A percentile compares a stretch with the other conserved stretches of the same genome.
Conservation (phyloP, 2,329 filamentous ascomycete species). For the Hymenoscyphus fructigenus region DNA sequence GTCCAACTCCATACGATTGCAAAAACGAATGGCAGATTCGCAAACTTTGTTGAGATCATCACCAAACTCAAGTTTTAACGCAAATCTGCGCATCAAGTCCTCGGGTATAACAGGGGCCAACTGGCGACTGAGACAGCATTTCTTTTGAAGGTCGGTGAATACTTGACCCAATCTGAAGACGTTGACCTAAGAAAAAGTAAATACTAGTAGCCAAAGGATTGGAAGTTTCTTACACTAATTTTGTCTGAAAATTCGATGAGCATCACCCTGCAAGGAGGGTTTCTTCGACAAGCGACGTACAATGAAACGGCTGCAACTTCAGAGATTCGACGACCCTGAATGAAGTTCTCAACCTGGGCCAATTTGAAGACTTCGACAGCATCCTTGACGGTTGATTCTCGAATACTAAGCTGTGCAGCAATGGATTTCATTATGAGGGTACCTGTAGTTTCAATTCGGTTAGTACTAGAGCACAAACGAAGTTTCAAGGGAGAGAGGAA, state of each 20-base stretch:
- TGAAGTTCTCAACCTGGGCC: constrained; percentile 72
- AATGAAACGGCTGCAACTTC: constrained; percentile 89
- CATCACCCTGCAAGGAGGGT: constrained; percentile 72
- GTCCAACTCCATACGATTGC: constrained; percentile 91
- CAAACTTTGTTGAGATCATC: constrained; percentile 79
- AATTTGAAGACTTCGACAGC: constrained; percentile 75
- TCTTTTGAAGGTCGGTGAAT: constrained; percentile 79
- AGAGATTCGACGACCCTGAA: constrained; percentile 80
- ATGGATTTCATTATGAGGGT: constrained; percentile 61
- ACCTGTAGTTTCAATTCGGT: constrained; percentile 21
- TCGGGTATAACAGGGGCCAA: constrained; percentile 76
- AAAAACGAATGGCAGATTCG: constrained; percentile 81
- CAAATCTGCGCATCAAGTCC: constrained; percentile 88
- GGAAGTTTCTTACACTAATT: constrained; percentile 45
- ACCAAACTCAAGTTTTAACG: constrained; percentile 87
- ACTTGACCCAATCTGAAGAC: constrained; percentile 89
- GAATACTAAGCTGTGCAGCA: constrained; percentile 57
- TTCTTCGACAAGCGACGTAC: constrained; percentile 82
- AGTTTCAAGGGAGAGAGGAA: not conserved
- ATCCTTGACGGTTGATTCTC: constrained; percentile 61
- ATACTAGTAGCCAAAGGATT: constrained; percentile 15
- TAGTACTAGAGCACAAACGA: not conserved
- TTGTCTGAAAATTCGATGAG: constrained; percentile 94
- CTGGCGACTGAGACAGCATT: constrained; percentile 65
- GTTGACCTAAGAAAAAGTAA: constrained; percentile 60